These are phyloP conservation scores for Usnea hakonensis DNA, from an alignment of 495 filamentous ascomycete species.

Conservation along the genomic window DNA sequence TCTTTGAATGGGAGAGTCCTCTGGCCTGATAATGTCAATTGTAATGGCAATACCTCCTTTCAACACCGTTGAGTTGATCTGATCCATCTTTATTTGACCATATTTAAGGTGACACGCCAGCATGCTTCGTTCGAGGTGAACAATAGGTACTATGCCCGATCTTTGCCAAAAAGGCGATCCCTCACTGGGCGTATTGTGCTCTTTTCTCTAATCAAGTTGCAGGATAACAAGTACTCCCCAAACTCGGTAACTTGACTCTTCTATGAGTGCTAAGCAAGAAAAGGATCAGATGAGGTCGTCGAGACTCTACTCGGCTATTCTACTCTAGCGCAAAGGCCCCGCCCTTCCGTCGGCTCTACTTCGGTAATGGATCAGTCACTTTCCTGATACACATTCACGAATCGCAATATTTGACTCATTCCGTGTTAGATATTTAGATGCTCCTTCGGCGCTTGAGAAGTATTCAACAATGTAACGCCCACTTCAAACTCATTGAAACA, in stretches of 20 bases:
- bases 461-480: background rate
- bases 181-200: too few species aligned
- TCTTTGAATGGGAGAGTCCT: conserved; percentile 47
- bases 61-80: background rate
- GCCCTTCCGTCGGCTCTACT: background rate
- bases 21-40: conserved; percentile 52
- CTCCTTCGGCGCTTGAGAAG: background rate
- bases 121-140: background rate
- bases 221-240: too few species aligned
- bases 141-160: too few species aligned
- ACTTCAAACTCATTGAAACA: background rate
- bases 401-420: conserved; percentile 2
- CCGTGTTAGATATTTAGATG: conserved; percentile 1
- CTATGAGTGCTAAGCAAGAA: too few species aligned
- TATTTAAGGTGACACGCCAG: conserved; percentile 20
- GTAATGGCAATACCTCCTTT: conserved; percentile 46
- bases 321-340: background rate
- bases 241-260: too few species aligned
- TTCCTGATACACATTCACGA: background rate
- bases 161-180: too few species aligned
- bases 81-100: conserved; percentile 29
- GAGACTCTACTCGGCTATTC: background rate
- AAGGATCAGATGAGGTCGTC: background rate
- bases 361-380: background rate
- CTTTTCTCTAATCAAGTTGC: background rate